A percentile compares a stretch with the other conserved stretches of the same genome.
Conservation (phyloP, 257 asterid genomes). For the Agastache rugosa region DNA sequence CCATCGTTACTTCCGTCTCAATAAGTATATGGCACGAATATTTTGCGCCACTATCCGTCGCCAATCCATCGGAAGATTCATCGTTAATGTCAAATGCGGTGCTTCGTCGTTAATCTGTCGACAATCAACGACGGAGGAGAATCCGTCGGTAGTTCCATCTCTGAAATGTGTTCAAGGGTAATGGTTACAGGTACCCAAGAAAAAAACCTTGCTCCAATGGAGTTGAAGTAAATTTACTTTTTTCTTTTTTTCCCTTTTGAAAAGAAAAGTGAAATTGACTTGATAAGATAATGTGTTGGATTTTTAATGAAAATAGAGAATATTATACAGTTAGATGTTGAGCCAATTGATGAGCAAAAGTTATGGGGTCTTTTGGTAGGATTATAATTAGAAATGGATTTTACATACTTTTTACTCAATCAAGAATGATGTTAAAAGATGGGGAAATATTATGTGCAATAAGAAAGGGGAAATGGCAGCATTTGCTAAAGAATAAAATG, state of each 20-base stretch:
- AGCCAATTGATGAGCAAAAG: constrained; percentile 17
- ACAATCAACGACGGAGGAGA: no score
- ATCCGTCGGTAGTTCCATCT: no score
- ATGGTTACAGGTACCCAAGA: no score
- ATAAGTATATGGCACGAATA: no score
- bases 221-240: no score
- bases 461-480: background rate
- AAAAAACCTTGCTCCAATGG: background rate
- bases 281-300: background rate
- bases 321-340: background rate
- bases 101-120: no score
- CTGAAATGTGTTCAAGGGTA: no score
- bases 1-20: no score
- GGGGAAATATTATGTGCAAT: background rate
- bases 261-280: background rate
- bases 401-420: constrained; percentile 5
- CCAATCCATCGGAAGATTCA: no score
- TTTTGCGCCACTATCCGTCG: no score
- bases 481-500: background rate
- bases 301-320: constrained; percentile 5
- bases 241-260: no score
- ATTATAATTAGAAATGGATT: constrained; percentile 4
- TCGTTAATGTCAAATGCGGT: no score
- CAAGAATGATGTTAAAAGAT: background rate
- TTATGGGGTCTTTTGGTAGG: constrained; percentile 28